These are phyloP conservation scores for Eucalyptus erythrocorys DNA, from an alignment of 345 rosid species.

Conservation along the genomic window DNA sequence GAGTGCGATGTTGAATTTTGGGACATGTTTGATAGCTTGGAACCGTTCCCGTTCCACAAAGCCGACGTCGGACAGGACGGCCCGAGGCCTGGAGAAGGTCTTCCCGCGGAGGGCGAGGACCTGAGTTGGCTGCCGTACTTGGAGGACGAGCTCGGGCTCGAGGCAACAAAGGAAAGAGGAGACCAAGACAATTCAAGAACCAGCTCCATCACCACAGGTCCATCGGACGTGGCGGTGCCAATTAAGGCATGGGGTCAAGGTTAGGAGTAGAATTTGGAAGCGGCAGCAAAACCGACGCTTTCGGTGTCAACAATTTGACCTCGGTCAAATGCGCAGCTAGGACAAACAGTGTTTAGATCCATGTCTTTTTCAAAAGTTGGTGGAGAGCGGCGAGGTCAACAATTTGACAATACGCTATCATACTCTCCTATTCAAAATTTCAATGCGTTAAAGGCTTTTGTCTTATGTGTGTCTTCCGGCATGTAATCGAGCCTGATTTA, in stretches of 20 bases:
- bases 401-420: not conserved
- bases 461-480: not conserved
- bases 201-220: not conserved
- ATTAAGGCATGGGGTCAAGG: not conserved
- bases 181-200: not conserved
- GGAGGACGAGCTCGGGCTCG: slow-evolving; percentile 60
- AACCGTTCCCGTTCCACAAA: not conserved
- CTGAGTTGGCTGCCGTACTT: slow-evolving; percentile 39
- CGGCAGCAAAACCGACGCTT: not conserved
- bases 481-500: not conserved
- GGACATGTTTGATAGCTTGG: slow-evolving; percentile 50
- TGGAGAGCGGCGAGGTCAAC: not conserved
- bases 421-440: not conserved
- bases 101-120: slow-evolving; percentile 24
- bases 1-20: slow-evolving; percentile 61
- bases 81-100: slow-evolving; percentile 2
- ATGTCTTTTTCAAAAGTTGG: not conserved
- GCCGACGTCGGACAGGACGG: not conserved
- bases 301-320: not conserved
- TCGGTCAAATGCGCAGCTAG: not conserved
- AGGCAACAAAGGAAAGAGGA: slow-evolving; percentile 3
- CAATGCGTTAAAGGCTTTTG: not conserved
- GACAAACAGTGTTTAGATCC: not conserved
- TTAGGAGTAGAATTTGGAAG: not conserved
- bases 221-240: not conserved